Evolutionary conservation across 1,284 basidiomycete genomes (phyloP).

Genomic region (Melampsora occidentalis): DNA sequence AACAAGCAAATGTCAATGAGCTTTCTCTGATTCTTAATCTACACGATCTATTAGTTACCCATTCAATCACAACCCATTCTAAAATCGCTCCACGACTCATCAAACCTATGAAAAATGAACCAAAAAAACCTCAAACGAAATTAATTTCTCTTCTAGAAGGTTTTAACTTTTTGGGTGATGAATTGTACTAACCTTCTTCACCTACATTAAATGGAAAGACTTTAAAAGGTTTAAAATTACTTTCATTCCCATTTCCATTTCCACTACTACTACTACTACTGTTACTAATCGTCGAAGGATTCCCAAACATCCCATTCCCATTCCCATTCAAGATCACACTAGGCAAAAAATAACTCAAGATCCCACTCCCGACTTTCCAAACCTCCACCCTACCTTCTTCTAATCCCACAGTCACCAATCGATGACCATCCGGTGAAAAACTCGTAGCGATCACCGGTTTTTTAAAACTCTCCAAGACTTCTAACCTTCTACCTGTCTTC

Average conservation of each 20-base stretch:
- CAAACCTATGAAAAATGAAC: too few relatives aligned
- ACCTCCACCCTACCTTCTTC: slow-evolving; percentile 61
- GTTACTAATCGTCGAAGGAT: not conserved
- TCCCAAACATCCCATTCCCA: slow-evolving; percentile 17
- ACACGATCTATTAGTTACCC: slow-evolving; percentile 57
- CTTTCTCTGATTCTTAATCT: slow-evolving; percentile 39
- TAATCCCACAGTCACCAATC: slow-evolving; percentile 81
- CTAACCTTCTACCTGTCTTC: slow-evolving; percentile 88
- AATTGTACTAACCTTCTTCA: slow-evolving; percentile 55
- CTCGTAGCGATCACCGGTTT: slow-evolving; percentile 72
- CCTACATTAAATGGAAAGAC: slow-evolving; percentile 66
- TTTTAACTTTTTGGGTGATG: too few relatives aligned
- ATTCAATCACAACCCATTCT: slow-evolving; percentile 73
- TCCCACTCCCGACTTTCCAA: slow-evolving; percentile 57
- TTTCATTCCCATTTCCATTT: not conserved
- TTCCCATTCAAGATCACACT: slow-evolving; percentile 2
- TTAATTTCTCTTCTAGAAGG: too few relatives aligned
- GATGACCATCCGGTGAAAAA: slow-evolving; percentile 87
- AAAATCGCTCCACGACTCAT: slow-evolving; percentile 70
- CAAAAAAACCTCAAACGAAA: not conserved
- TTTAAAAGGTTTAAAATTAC: slow-evolving; percentile 68
- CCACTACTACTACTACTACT: not conserved
- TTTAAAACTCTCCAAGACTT: slow-evolving; percentile 88
- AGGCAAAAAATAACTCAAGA: slow-evolving; percentile 57
- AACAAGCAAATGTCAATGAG: slow-evolving; percentile 43